These are phyloP conservation scores for Polyporus tsugae DNA, from an alignment of 1,284 basidiomycete species.

Conservation along the genomic window DNA sequence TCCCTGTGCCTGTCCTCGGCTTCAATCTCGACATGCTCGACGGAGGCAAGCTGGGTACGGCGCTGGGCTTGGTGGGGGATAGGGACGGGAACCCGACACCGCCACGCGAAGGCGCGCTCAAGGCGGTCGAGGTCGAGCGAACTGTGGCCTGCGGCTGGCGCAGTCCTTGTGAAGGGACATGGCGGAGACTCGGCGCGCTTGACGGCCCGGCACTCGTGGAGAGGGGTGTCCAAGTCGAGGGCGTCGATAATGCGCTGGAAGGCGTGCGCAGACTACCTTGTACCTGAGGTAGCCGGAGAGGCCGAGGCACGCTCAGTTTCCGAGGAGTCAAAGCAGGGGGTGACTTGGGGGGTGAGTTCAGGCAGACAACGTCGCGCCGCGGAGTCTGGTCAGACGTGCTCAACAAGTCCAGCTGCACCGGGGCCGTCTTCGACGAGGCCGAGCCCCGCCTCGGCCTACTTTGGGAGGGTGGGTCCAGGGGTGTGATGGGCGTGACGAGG, in stretches of 20 bases:
- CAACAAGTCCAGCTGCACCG: conserved; percentile 20
- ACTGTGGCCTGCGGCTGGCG: conserved; percentile 14
- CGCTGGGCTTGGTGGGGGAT: conserved; percentile 19
- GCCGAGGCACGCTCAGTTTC: conserved; percentile 29
- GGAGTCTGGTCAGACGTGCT: conserved; percentile 4
- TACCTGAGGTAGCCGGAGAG: conserved; percentile 34
- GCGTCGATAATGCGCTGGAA: conserved; percentile 13
- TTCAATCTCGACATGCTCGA: not conserved
- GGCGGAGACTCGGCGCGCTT: conserved; percentile 19
- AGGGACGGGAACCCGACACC: conserved; percentile 23
- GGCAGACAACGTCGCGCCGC: conserved; percentile 10
- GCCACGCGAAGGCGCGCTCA: conserved; percentile 23
- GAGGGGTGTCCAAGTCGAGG: conserved; percentile 13
- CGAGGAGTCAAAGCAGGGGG: conserved; percentile 9
- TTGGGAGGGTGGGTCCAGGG: conserved; percentile 20
- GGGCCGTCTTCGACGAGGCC: conserved; percentile 19
- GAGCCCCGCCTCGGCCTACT: conserved; percentile 14
- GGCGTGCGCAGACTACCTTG: conserved; percentile 21
- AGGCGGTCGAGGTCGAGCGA: conserved; percentile 5
- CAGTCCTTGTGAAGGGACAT: conserved; percentile 14
- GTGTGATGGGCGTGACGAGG: conserved; percentile 25
- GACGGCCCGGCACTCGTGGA: conserved; percentile 18
- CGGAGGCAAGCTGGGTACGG: conserved; percentile 12
- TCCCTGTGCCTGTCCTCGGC: conserved; percentile 73
- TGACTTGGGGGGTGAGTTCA: conserved; percentile 7